phyloP scores from a whole-genome alignment of 768 basidiomycete genomes.

The Suillus hirtellus region DNA sequence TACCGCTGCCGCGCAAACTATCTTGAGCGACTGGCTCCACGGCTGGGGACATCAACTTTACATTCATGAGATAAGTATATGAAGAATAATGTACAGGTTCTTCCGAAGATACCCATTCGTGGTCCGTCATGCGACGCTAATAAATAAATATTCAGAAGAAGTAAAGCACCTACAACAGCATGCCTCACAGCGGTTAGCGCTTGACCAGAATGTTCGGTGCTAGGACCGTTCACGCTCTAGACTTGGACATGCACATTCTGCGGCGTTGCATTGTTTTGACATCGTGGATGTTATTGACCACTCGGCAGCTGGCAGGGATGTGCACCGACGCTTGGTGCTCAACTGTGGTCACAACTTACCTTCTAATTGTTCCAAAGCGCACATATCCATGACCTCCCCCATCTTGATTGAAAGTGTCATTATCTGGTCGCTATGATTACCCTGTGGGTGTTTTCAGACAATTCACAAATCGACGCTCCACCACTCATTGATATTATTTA shows the following conservation, averaged over 20 bases:
- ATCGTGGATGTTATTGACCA: neutral
- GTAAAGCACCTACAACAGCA: neutral
- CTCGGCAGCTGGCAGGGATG: neutral
- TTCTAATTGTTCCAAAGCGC: neutral
- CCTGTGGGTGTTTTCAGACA: neutral
- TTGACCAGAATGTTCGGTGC: neutral
- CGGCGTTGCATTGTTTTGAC: neutral
- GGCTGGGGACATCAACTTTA: neutral
- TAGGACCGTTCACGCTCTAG: neutral
- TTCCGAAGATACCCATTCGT: neutral
- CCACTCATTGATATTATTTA: neutral
- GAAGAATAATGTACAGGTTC: neutral
- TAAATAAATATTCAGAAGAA: neutral
- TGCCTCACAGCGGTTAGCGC: neutral
- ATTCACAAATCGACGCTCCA: constrained; percentile 11
- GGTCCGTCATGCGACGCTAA: neutral
- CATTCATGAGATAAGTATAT: neutral
- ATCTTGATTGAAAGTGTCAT: neutral
- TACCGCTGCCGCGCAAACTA: neutral
- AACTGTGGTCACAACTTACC: neutral
- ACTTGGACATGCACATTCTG: neutral
- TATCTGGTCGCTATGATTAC: neutral
- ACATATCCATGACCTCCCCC: neutral
- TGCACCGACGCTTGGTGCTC: neutral
- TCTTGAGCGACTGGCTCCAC: neutral